Evolutionary conservation across 345 rosid species (phyloP).

Genomic region (Luvunga scandens): DNA sequence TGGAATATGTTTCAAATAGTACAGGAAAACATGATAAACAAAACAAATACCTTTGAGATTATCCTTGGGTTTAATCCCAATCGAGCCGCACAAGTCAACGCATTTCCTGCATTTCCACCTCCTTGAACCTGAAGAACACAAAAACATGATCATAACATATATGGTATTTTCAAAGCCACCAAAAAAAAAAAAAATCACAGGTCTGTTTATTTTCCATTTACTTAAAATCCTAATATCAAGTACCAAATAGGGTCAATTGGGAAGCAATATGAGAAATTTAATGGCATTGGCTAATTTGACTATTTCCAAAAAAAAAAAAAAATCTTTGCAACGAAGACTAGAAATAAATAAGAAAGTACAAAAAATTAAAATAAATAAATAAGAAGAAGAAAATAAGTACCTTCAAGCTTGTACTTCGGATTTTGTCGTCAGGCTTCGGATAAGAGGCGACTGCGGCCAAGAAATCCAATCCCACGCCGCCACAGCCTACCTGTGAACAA

Average conservation of each 20-base stretch:
- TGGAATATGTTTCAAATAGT: not conserved
- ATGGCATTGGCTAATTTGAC: not conserved
- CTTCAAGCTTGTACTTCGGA: constrained; percentile 75
- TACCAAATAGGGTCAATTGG: not conserved
- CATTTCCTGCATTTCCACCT: constrained; percentile 77
- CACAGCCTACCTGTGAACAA: constrained; percentile 65
- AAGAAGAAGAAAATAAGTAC: constrained; percentile 13
- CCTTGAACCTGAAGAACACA: constrained; percentile 50
- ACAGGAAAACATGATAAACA: not conserved
- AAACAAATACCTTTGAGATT: constrained; percentile 48
- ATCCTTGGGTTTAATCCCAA: constrained; percentile 58
- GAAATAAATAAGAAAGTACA: not conserved
- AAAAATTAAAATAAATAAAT: too few relatives aligned
- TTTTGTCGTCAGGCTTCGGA: constrained; percentile 88
- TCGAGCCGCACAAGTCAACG: constrained; percentile 60
- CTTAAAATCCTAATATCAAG: not conserved
- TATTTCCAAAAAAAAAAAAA: too few relatives aligned
- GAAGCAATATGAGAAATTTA: not conserved
- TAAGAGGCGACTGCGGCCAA: constrained; percentile 71
- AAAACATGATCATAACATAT: not conserved
- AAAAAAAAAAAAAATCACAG: not conserved
- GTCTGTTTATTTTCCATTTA: not conserved
- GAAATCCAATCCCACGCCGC: constrained; percentile 56
- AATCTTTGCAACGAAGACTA: too few relatives aligned
- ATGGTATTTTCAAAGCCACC: not conserved